Evolutionary conservation across 2,329 filamentous ascomycete species (phyloP).

Genomic region (Paracorniculantispora psalliotae): DNA sequence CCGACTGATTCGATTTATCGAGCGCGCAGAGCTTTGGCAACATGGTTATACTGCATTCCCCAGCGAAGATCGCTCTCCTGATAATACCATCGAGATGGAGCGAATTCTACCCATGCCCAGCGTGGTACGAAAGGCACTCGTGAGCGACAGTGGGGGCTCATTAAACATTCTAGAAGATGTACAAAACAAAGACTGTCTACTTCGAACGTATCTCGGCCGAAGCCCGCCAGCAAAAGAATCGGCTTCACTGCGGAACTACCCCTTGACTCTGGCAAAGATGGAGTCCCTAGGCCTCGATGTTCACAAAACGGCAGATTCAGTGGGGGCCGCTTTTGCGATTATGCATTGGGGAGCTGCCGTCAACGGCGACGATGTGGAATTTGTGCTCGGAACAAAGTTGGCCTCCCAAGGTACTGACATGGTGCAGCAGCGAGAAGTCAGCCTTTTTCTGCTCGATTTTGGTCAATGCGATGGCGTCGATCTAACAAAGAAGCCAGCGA

Average conservation of each 20-base stretch:
- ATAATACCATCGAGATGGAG: slow-evolving; percentile 17
- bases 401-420: background rate
- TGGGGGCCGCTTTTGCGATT: slow-evolving; percentile 20
- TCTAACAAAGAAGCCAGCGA: slow-evolving; percentile 10
- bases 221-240: background rate
- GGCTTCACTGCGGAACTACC: slow-evolving; percentile 12
- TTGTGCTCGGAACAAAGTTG: slow-evolving; percentile 16
- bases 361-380: slow-evolving; percentile 21
- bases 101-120: slow-evolving; percentile 20
- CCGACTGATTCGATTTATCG: background rate
- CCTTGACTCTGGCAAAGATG: slow-evolving; percentile 14
- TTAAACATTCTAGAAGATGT: slow-evolving; percentile 6
- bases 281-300: slow-evolving; percentile 13
- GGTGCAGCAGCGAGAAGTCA: slow-evolving; percentile 14
- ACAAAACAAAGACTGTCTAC: slow-evolving; percentile 21
- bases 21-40: slow-evolving; percentile 1
- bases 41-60: slow-evolving; percentile 8
- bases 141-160: slow-evolving; percentile 14
- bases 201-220: slow-evolving; percentile 18
- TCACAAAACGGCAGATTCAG: slow-evolving; percentile 12
- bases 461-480: slow-evolving; percentile 21
- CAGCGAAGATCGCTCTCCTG: background rate
- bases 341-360: slow-evolving; percentile 22
- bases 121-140: slow-evolving; percentile 16
- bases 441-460: slow-evolving; percentile 20